Evolutionary conservation across 768 basidiomycete species (phyloP).

Genomic region (Antrodiella citrinella): DNA sequence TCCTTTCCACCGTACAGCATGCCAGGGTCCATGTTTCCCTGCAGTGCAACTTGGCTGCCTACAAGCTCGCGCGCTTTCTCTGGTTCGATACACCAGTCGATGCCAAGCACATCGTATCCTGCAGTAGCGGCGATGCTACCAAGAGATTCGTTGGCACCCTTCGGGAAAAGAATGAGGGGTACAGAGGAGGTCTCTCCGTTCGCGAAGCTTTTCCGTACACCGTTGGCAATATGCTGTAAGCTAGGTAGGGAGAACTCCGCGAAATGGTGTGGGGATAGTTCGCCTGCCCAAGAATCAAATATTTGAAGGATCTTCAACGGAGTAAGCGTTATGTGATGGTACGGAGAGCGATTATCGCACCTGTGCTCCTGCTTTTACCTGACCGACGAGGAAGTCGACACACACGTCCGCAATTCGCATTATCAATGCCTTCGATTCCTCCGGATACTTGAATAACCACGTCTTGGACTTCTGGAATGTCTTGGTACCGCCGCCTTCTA

Average conservation of each 20-base stretch:
- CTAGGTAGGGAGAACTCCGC: slow-evolving; percentile 75
- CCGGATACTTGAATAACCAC: slow-evolving; percentile 89
- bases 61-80: slow-evolving; percentile 57
- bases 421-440: slow-evolving; percentile 73
- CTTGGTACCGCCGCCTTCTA: slow-evolving; percentile 92
- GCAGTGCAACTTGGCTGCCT: slow-evolving; percentile 58
- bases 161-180: slow-evolving; percentile 91
- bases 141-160: slow-evolving; percentile 80
- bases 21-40: slow-evolving; percentile 91
- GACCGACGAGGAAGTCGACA: slow-evolving; percentile 84
- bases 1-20: slow-evolving; percentile 79
- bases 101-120: slow-evolving; percentile 82
- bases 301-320: slow-evolving; percentile 97
- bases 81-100: slow-evolving; percentile 90
- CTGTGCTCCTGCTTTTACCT: slow-evolving; percentile 94
- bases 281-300: slow-evolving; percentile 95
- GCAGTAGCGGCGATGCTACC: slow-evolving; percentile 45
- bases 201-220: slow-evolving; percentile 54
- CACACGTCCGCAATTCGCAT: slow-evolving; percentile 80
- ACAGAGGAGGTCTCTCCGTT: slow-evolving; percentile 46
- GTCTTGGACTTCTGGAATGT: slow-evolving; percentile 87
- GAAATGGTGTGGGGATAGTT: slow-evolving; percentile 87
- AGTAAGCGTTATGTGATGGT: slow-evolving; percentile 2
- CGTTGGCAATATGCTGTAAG: slow-evolving; percentile 59
- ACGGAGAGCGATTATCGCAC: slow-evolving; percentile 35